Evolutionary conservation across 2,329 filamentous ascomycete genomes (phyloP), one percentile per base, ranked within the genome.

Genomic region (Aspergillus sp.): DNA sequence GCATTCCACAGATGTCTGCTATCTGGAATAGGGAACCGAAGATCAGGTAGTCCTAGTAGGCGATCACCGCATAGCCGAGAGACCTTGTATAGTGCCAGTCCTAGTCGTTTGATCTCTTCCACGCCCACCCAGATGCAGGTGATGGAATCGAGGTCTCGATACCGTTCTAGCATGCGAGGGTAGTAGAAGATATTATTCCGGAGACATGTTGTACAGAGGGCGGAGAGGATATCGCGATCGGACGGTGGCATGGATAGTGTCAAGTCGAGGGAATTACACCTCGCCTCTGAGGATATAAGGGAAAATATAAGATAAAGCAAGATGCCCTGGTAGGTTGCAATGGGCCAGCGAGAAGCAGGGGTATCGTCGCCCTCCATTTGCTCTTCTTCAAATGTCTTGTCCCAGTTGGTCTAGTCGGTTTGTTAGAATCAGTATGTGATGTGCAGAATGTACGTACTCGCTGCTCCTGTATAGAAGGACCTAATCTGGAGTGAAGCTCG

Each of bases 301-400:
- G 68, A 60, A 40, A 70, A 68, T 11, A 70, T 68, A 11, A 67
- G 54, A n/a, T 69, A 66, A 2, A 70, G 55, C 6, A 70, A 62
- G 22, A 70, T 66, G 12, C 59, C 62, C 27, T 70, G 68, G 19
- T 68, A 70, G 7, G 68, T 70, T 37, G 67, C 64, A 5, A 70
- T 63, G 12, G 68, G 68, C 65, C 67, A 70, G 11, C 59, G 49
- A 3, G 58, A 63, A 4, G 24, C 15, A 11, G 44, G 44, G 8
- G 33, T 46, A 9, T 2, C 20, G 4, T 20, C 3, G n/a, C n/a
- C n/a, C n/a, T n/a, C n/a, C n/a, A n/a, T 20, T 4, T 20, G 20
- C 20, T 20, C 30, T 12, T 50, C 34, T 13, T 22, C 9, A 20
- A 7, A 40, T 19, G 20, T 51, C 13, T 20, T 40, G 34, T 20